Conservation (phyloP, 805 yeast genomes). For the Candida broadrunensis region DNA sequence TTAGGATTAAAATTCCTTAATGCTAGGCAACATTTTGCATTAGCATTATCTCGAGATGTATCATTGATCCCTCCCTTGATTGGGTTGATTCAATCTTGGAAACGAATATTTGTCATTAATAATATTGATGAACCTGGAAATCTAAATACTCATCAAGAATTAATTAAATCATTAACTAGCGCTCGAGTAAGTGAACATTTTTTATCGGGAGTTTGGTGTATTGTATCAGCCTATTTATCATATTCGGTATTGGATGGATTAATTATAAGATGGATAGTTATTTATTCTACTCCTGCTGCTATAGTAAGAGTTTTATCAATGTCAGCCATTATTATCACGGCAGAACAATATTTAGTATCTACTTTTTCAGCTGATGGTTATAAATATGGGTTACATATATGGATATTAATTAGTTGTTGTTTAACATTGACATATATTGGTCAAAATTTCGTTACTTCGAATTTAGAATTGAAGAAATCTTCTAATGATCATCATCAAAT, state of each 20-base stretch:
- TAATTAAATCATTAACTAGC: constrained; percentile 36
- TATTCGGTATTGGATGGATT: constrained; percentile 84
- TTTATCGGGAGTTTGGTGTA: constrained; percentile 87
- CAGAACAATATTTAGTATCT: constrained; percentile 65
- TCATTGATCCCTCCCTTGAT: constrained; percentile 67
- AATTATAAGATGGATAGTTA: constrained; percentile 92
- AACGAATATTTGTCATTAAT: constrained; percentile 18
- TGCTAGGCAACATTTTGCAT: constrained; percentile 70
- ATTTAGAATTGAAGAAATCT: constrained; percentile 49
- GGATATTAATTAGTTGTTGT: constrained; percentile 88
- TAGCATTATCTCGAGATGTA: constrained; percentile 76
- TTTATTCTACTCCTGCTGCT: constrained; percentile 84
- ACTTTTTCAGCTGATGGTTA: constrained; percentile 66
- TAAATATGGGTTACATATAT: constrained; percentile 76
- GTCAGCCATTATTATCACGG: constrained; percentile 67
- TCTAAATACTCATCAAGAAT: constrained; percentile 3
- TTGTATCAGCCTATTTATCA: constrained; percentile 81
- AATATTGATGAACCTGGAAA: constrained; percentile 9
- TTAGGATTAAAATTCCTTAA: constrained; percentile 70
- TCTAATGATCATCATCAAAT: not conserved
- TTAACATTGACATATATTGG: constrained; percentile 76
- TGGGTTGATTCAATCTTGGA: constrained; percentile 49
- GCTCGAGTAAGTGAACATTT: constrained; percentile 77
- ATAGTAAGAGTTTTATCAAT: constrained; percentile 82
- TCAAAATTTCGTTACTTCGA: constrained; percentile 86